Conservation (phyloP, 2,329 filamentous ascomycete genomes). For the Botrytis cinerea region DNA sequence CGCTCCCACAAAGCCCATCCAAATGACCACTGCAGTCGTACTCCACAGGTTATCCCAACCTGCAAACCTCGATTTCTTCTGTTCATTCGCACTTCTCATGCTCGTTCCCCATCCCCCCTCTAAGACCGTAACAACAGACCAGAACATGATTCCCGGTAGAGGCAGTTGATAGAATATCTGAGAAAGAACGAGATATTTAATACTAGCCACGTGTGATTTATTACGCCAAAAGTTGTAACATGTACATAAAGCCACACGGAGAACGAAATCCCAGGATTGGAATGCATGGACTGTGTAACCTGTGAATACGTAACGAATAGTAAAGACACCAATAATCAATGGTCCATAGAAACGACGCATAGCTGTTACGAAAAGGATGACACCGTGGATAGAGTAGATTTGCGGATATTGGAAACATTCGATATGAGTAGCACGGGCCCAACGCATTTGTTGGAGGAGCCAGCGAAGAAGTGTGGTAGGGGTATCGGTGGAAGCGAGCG, state of each 20-base stretch:
- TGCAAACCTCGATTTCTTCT: constrained; percentile 30
- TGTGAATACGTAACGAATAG: constrained; percentile 41
- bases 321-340: constrained; percentile 37
- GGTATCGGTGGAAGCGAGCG: constrained; percentile 44
- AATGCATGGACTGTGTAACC: constrained; percentile 39
- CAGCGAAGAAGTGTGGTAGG: constrained; percentile 43
- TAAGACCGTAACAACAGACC: constrained; percentile 42
- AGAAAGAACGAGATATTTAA: constrained; percentile 29
- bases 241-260: constrained; percentile 39
- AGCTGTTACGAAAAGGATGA: constrained; percentile 43
- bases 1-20: constrained; percentile 31
- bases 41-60: constrained; percentile 28
- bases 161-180: constrained; percentile 43
- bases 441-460: constrained; percentile 45
- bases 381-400: constrained; percentile 42
- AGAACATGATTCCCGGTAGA: constrained; percentile 43
- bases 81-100: constrained; percentile 41
- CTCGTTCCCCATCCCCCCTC: constrained; percentile 44
- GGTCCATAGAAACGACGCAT: constrained; percentile 41
- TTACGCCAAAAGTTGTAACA: constrained; percentile 41
- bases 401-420: constrained; percentile 43
- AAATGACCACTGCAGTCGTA: constrained; percentile 26
- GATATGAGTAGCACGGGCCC: constrained; percentile 43
- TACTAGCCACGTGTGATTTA: constrained; percentile 37
- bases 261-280: constrained; percentile 37